Conservation (phyloP, 2,329 filamentous ascomycete genomes). For the Acarospora socialis region DNA sequence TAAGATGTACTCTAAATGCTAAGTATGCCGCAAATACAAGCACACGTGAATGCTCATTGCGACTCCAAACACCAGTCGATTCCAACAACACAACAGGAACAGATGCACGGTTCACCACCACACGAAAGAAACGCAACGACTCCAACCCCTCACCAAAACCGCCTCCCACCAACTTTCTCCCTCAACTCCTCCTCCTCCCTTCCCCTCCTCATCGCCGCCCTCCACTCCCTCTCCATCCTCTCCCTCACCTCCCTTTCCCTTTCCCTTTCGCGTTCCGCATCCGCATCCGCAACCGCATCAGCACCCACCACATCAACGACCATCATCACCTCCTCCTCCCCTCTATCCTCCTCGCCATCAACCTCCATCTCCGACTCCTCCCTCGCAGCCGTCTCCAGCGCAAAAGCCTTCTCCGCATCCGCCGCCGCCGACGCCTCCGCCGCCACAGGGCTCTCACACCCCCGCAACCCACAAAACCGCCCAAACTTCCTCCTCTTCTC, state of each 20-base stretch:
- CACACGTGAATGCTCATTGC: too few species aligned
- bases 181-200: constrained; percentile 15
- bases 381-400: background rate
- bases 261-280: constrained; percentile 3
- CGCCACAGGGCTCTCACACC: constrained; percentile 20
- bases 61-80: too few species aligned
- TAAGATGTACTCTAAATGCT: too few species aligned
- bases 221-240: constrained; percentile 20
- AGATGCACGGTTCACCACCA: too few species aligned
- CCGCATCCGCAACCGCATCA: background rate
- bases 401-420: background rate
- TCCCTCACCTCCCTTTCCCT: constrained; percentile 12
- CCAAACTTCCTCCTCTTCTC: constrained; percentile 29
- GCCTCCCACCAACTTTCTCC: constrained; percentile 13
- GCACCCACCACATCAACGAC: constrained; percentile 9
- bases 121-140: too few species aligned
- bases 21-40: too few species aligned
- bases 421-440: too few species aligned
- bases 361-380: background rate
- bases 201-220: constrained; percentile 17
- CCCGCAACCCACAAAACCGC: constrained; percentile 28
- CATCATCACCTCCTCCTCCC: constrained; percentile 4
- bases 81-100: too few species aligned
- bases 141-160: constrained; percentile 7
- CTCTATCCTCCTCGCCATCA: background rate